Base-by-base conservation (phyloP, 805 yeast genomes). In the Starmerella tilneyi region DNA sequence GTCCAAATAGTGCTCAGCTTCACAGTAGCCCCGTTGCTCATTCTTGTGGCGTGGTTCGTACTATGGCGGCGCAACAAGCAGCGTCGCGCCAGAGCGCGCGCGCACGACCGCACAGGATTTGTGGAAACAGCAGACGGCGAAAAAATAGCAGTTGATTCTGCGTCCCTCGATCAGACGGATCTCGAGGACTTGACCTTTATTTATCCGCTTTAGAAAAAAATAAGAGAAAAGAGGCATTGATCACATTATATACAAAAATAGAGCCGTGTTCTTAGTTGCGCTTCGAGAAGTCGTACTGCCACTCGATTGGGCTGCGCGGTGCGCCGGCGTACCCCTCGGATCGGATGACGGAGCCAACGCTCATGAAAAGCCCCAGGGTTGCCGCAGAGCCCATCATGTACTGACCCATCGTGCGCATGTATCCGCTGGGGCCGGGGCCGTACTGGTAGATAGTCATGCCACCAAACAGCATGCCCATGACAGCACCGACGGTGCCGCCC, bases 391-490 rank as follows among this genome's bases (percentile, higher is more conserved):
- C 96, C 58, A 82, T 80, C 66, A 92, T 88, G 66, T 88, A 92
- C 67, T 89, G 95, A 46, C 98, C 97, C 60, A 92, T 69, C 1
- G 96, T 89, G 68, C 95, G 80, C 79, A 92, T 83, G 46, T 84
- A 84, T 46, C 99, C 99, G 60, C 84, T 83, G 40, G 99, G 98
- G 12, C 95, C 96, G n/a, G 98, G 92, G 16, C 99, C 99, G 55
- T 82, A 79, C 46, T 86, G 88, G 53, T 85, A 64, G 55, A 94
- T 81, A 47, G 96, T 81, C 59, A 84, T 78, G 20, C 96, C 94
- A 42, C 97, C 98, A 63, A 89, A 92, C 54, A 94, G 69, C 39
- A 89, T 81, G 51, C 98, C 98, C 31, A 89, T 85, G 59, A 94
- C 92, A 9, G 86, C 92, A 53, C 98, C 98, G 28, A 81, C 88